Evolutionary conservation across 2,329 filamentous ascomycete species (phyloP).

Genomic region (Penicillium digitatum): DNA sequence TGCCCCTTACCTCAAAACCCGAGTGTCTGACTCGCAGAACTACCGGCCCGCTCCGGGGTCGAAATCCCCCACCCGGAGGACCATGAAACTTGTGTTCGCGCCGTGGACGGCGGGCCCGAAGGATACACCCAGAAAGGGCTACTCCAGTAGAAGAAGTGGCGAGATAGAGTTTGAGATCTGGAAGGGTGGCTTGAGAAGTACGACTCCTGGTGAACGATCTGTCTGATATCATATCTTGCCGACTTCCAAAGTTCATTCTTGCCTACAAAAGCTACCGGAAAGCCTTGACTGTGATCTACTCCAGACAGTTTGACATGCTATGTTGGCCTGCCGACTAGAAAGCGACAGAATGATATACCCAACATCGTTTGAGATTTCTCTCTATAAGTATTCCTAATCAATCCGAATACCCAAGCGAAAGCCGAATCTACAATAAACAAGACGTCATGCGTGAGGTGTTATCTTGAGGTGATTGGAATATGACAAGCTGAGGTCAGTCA

Average conservation of each 20-base stretch:
- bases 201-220: slow-evolving; percentile 1
- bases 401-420: background rate
- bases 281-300: background rate
- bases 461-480: background rate
- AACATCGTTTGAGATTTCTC: background rate
- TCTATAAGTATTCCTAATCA: background rate
- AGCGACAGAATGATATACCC: background rate
- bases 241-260: background rate
- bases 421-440: background rate
- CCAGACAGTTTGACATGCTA: background rate
- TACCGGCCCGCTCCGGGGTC: background rate
- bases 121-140: slow-evolving; percentile 48
- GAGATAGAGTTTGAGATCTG: slow-evolving; percentile 70
- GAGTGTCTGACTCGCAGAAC: background rate
- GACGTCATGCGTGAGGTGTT: too few species aligned
- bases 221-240: background rate
- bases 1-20: background rate
- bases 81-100: slow-evolving; percentile 87
- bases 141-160: slow-evolving; percentile 4
- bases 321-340: background rate
- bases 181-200: slow-evolving; percentile 53
- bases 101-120: slow-evolving; percentile 62
- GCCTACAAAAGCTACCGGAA: background rate
- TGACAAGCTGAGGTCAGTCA: too few species aligned
- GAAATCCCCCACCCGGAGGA: slow-evolving; percentile 54